Evolutionary conservation across 441 rosid genomes (phyloP).

Genomic region (Erodium trifolium): DNA sequence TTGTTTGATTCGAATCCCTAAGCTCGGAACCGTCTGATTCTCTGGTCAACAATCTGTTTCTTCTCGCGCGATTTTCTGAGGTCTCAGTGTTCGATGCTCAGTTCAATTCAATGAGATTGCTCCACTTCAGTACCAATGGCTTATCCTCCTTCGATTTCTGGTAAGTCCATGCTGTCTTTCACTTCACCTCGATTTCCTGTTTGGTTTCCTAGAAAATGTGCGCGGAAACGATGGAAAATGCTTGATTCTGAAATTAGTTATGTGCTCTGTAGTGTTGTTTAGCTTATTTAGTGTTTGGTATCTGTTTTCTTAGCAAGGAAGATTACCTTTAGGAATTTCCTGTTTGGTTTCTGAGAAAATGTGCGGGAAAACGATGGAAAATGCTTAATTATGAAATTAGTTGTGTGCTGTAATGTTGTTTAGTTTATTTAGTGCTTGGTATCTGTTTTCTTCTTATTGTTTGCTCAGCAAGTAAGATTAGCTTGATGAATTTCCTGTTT

Average conservation of each 20-base stretch:
- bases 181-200: too few relatives aligned
- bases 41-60: conserved; percentile 15
- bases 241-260: conserved; percentile 31
- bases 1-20: conserved; percentile 12
- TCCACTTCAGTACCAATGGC: conserved; percentile 42
- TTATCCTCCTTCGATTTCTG: conserved; percentile 70
- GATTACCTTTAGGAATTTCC: too few relatives aligned
- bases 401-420: background rate
- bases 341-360: background rate
- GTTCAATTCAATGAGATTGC: conserved; percentile 42
- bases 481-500: too few relatives aligned
- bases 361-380: background rate
- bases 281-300: too few relatives aligned
- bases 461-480: background rate
- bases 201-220: background rate
- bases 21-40: conserved; percentile 3
- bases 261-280: background rate
- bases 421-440: too few relatives aligned
- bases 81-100: conserved; percentile 25
- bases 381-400: conserved; percentile 31
- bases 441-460: background rate
- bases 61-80: conserved; percentile 7
- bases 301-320: background rate
- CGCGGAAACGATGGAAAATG: background rate
- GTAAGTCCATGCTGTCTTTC: background rate